Evolutionary conservation across 148 eudicot species (phyloP).

Genomic region (Rhododendron vialii): DNA sequence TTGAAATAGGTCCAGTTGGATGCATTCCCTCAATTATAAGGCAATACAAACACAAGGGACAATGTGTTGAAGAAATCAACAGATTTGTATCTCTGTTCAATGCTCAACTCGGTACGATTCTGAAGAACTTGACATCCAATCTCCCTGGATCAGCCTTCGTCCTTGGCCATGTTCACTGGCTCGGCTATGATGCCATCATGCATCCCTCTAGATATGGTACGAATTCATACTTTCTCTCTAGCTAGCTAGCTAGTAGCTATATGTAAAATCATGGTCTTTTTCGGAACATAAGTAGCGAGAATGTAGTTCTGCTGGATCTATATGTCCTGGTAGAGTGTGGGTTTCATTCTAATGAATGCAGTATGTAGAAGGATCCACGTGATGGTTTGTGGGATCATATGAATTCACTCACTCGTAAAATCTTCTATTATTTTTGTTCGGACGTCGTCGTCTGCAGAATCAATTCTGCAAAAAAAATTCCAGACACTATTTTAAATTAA

Average conservation of each 20-base stretch:
- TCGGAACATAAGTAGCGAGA: too few relatives aligned
- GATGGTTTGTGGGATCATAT: too few relatives aligned
- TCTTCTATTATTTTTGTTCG: too few relatives aligned
- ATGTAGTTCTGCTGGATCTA: too few relatives aligned
- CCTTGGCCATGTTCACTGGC: constrained; percentile 36
- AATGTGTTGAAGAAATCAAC: constrained; percentile 48
- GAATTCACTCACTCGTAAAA: too few relatives aligned
- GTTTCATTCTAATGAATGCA: too few relatives aligned
- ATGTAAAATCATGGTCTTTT: too few relatives aligned
- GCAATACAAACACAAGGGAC: constrained; percentile 18
- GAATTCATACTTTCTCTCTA: background rate
- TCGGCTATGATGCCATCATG: constrained; percentile 48
- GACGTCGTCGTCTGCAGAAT: too few relatives aligned
- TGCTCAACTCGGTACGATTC: constrained; percentile 29
- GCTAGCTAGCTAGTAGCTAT: background rate
- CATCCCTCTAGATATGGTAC: constrained; percentile 55
- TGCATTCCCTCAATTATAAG: constrained; percentile 48
- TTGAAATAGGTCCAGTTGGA: constrained; percentile 60
- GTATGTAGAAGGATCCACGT: too few relatives aligned
- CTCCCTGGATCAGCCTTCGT: constrained; percentile 43
- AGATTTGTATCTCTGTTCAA: constrained; percentile 35
- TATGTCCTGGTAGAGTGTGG: too few relatives aligned
- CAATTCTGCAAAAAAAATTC: too few relatives aligned
- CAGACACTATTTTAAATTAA: too few relatives aligned
- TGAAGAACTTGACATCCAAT: constrained; percentile 36